phyloP scores from a whole-genome alignment of 106 monocot genomes.

The Dioscorea zingiberensis region DNA sequence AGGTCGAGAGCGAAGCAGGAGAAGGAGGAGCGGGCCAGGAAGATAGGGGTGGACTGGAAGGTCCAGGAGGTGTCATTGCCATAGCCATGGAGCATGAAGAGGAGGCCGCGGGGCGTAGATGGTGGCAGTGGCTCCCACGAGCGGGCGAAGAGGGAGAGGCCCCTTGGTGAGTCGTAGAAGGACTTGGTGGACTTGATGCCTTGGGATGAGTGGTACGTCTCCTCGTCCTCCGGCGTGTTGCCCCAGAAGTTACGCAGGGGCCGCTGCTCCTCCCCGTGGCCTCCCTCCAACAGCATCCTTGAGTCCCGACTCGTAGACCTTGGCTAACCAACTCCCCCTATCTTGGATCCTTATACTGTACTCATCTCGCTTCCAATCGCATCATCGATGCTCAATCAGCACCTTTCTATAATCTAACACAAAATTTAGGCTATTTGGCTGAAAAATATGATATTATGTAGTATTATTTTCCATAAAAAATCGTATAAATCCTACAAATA shows the following conservation, averaged over 20 bases:
- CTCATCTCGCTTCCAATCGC: no score
- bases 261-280: no score
- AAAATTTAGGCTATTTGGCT: no score
- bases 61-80: slow-evolving; percentile 98
- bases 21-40: slow-evolving; percentile 64
- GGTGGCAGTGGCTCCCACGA: slow-evolving; percentile 48
- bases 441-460: no score
- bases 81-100: slow-evolving; percentile 93
- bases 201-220: slow-evolving; percentile 42
- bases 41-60: slow-evolving; percentile 79
- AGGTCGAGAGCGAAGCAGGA: slow-evolving; percentile 85
- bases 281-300: no score
- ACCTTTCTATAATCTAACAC: no score
- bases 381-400: no score
- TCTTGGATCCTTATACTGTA: no score
- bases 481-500: no score
- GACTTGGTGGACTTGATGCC: slow-evolving; percentile 31
- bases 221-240: slow-evolving; percentile 35
- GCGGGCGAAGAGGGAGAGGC: slow-evolving; percentile 67
- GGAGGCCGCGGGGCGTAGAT: slow-evolving; percentile 26
- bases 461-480: no score
- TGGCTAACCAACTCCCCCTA: no score
- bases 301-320: no score
- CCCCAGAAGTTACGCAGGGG: slow-evolving; percentile 44
- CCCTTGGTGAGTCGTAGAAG: slow-evolving; percentile 27